These are phyloP conservation scores for Yarrowia yakushimensis DNA, from an alignment of 805 yeast genomes.

Conservation along the genomic window DNA sequence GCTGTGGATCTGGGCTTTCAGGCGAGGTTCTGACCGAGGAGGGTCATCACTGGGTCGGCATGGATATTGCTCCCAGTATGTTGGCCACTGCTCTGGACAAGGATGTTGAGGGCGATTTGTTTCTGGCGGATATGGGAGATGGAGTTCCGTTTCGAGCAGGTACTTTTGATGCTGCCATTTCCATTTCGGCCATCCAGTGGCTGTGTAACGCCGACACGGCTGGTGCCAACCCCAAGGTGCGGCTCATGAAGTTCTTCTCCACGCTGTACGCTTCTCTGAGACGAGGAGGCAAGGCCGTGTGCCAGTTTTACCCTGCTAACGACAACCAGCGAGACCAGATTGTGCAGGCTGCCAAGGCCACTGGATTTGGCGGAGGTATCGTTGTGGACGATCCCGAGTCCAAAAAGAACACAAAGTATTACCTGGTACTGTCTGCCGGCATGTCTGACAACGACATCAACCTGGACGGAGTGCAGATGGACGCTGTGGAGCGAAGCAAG, in stretches of 20 bases:
- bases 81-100: slow-evolving; percentile 89
- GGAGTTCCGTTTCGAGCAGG: slow-evolving; percentile 97
- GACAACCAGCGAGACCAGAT: slow-evolving; percentile 80
- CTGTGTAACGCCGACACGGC: slow-evolving; percentile 91
- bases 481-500: slow-evolving; percentile 41
- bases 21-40: slow-evolving; percentile 94
- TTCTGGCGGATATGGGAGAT: slow-evolving; percentile 86
- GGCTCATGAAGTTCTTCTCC: slow-evolving; percentile 79
- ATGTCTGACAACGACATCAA: slow-evolving; percentile 70
- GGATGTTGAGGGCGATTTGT: slow-evolving; percentile 89
- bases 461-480: slow-evolving; percentile 76
- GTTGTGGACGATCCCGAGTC: slow-evolving; percentile 92
- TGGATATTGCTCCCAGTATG: slow-evolving; percentile 97
- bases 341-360: slow-evolving; percentile 77
- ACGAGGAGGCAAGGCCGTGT: slow-evolving; percentile 96
- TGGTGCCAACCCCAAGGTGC: slow-evolving; percentile 73
- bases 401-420: slow-evolving; percentile 85
- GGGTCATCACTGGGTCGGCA: slow-evolving; percentile 91
- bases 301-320: slow-evolving; percentile 92
- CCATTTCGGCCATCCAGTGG: slow-evolving; percentile 97
- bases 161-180: slow-evolving; percentile 92
- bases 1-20: slow-evolving; percentile 95
- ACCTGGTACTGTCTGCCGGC: slow-evolving; percentile 86
- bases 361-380: slow-evolving; percentile 95
- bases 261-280: slow-evolving; percentile 79